Evolutionary conservation across 139 green algal genomes (phyloP), one percentile per base, ranked within the genome.

Genomic region (Astrephomene gubernaculifera): DNA sequence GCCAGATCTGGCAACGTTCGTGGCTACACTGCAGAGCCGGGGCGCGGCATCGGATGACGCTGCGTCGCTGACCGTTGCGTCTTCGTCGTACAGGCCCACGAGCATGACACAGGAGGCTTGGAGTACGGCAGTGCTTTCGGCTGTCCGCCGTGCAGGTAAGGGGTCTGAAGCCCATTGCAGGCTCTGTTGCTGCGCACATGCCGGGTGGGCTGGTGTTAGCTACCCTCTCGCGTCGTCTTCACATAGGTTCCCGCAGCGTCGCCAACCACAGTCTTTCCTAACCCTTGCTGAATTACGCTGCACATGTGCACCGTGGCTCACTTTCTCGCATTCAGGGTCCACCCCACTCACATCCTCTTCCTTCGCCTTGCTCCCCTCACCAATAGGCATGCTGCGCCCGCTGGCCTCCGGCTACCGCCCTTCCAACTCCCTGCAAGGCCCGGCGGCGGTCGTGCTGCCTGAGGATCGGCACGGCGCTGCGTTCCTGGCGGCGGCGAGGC

Each of bases 391-490:
- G 57, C 39, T 89, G 65, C 75, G 74, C 65, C 7, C 25, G 27
- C 45, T 87, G 43, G 71, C 85, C 10, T 64, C 39, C 10, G 39
- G 35, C 25, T 71, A 72, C 53, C 45, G 17, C 0, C 80, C 65
- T 7, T 35, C 69, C 24, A 52, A 39, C 38, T 63, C 81, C 10
- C 93, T 95, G 49, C 60, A 72, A 36, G 93, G 93, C 8, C 93
- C 93, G 7, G 86, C 87, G 10, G 93, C 88, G 12, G 83, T 93
- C 64, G 81, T 94, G 61, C 74, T 95, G 39, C 90, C 93, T 1
- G 83, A 92, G 29, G 93, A 95, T 76, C 69, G 74, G 6, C n/a
- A 92, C 17, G 93, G 93, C 2, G 87, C 70, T 4, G 61, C 85
- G 4, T 92, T 96, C 72, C 57, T 95, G 45, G 88, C 85, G n/a